These are phyloP conservation scores for Xerocomus nothofagi DNA, from an alignment of 1,284 basidiomycete species.

Conservation along the genomic window DNA sequence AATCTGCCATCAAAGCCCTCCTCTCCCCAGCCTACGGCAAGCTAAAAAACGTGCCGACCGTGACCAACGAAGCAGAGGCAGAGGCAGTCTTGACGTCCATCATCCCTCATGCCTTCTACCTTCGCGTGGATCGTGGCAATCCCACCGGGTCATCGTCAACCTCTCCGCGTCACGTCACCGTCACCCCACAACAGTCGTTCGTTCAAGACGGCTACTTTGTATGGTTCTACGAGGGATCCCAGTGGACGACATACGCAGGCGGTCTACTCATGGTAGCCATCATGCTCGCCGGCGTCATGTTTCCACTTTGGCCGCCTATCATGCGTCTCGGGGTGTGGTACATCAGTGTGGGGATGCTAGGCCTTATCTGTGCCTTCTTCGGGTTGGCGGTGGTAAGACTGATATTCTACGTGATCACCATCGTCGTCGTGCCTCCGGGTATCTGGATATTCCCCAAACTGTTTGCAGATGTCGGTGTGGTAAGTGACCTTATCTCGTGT, in stretches of 20 bases:
- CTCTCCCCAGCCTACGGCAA: conserved; percentile 91
- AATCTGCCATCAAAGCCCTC: conserved; percentile 89
- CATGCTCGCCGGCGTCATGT: conserved; percentile 98
- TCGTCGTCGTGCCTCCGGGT: conserved; percentile 83
- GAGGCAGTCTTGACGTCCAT: conserved; percentile 66
- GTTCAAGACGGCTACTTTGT: conserved; percentile 82
- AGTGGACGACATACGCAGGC: conserved; percentile 92
- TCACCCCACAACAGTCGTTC: conserved; percentile 85
- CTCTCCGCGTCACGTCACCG: conserved; percentile 77
- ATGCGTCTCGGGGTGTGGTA: conserved; percentile 98
- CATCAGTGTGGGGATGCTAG: conserved; percentile 84
- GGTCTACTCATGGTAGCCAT: conserved; percentile 90
- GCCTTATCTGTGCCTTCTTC: conserved; percentile 90
- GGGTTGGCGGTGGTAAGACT: conserved; percentile 89
- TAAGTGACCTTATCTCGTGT: conserved; percentile 47
- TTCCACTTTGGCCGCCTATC: conserved; percentile 94
- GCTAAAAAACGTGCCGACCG: conserved; percentile 79
- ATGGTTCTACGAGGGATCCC: conserved; percentile 96
- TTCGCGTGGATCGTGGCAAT: conserved; percentile 80
- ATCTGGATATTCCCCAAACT: conserved; percentile 99
- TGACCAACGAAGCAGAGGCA: conserved; percentile 80
- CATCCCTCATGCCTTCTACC: conserved; percentile 87
- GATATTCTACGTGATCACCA: conserved; percentile 93
- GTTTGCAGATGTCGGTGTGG: conserved; percentile 98
- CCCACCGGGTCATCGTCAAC: conserved; percentile 67